These are phyloP conservation scores for Vigna mungo DNA, from an alignment of 306 rosid genomes.

Conservation along the genomic window DNA sequence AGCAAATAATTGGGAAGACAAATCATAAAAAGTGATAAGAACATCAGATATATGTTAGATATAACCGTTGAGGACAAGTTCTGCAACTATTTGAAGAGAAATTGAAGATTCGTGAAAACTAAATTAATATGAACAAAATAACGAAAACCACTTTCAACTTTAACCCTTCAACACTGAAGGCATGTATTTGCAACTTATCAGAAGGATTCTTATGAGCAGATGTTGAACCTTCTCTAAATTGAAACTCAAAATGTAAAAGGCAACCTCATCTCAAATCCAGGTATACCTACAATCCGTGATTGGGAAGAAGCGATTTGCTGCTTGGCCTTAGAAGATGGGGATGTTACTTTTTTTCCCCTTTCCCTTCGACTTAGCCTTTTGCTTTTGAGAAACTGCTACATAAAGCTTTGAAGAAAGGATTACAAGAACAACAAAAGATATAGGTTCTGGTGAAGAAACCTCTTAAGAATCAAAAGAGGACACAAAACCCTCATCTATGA, in stretches of 20 bases:
- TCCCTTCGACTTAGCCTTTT: too few relatives aligned
- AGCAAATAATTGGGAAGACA: not conserved
- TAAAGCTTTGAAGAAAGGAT: too few relatives aligned
- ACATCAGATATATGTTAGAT: not conserved
- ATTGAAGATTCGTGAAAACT: not conserved
- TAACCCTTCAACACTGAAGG: not conserved
- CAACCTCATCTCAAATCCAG: too few relatives aligned
- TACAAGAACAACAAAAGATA: too few relatives aligned
- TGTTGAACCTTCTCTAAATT: not conserved
- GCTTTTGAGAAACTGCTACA: too few relatives aligned
- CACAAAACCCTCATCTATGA: too few relatives aligned
- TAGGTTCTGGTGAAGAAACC: too few relatives aligned
- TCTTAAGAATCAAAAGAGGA: too few relatives aligned
- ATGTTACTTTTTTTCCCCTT: too few relatives aligned
- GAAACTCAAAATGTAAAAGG: not conserved
- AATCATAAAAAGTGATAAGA: not conserved
- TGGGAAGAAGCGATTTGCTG: too few relatives aligned
- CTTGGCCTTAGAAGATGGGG: too few relatives aligned
- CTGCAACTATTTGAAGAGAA: not conserved
- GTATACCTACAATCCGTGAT: too few relatives aligned
- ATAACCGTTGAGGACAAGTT: not conserved
- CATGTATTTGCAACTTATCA: not conserved
- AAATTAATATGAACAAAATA: constrained; percentile 1
- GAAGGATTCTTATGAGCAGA: constrained; percentile 6
- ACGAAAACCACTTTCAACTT: not conserved